Percentiles rank a stretch among this genome's conserved stretches.
Conservation (phyloP, 2,329 filamentous ascomycete genomes). For the Fusarium neocosmosporiellum region DNA sequence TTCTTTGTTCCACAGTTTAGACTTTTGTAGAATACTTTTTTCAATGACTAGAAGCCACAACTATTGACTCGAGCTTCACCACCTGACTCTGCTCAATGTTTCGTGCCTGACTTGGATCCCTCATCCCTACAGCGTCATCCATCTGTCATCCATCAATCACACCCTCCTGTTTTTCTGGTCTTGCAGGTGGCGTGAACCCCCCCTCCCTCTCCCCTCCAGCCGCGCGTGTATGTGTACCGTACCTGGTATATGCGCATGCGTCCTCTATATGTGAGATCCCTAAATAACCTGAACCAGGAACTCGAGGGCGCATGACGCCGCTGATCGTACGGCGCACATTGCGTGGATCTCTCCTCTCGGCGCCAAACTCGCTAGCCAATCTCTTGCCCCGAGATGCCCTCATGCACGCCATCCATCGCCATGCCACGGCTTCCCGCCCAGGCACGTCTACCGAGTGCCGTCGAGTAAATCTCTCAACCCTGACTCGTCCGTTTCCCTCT, state of each 20-base stretch:
- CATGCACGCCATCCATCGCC: background rate
- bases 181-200: conserved; percentile 18
- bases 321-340: background rate
- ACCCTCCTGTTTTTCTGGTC: conserved; percentile 17
- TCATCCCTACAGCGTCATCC: conserved; percentile 10
- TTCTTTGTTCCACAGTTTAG: background rate
- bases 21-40: background rate
- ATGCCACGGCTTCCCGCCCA: background rate
- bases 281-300: conserved; percentile 13
- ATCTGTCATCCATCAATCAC: background rate
- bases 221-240: conserved; percentile 31
- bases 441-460: background rate
- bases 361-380: background rate
- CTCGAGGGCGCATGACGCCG: conserved; percentile 9
- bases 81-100: background rate
- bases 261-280: conserved; percentile 19
- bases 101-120: background rate
- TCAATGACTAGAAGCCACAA: background rate
- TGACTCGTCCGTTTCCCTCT: background rate
- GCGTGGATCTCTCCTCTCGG: background rate
- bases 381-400: background rate
- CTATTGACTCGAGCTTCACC: background rate
- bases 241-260: background rate
- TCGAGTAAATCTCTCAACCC: background rate
- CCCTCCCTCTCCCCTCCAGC: conserved; percentile 6